Evolutionary conservation across 2,329 filamentous ascomycete genomes (phyloP).

Genomic region (Coniella vitis): DNA sequence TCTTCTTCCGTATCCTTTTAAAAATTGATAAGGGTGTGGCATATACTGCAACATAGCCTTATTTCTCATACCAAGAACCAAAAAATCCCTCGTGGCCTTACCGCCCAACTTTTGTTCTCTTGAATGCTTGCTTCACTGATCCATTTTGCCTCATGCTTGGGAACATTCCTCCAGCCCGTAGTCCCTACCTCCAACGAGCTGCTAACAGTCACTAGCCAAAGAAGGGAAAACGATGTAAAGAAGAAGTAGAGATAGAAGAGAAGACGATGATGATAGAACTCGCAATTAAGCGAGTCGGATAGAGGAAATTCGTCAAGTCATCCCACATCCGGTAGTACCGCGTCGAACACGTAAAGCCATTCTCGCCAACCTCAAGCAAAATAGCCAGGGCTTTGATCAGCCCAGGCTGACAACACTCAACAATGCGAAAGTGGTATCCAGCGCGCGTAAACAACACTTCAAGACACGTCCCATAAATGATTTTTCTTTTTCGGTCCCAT

Average conservation of each 20-base stretch:
- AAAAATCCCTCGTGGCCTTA: too few relatives aligned
- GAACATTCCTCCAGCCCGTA: too few relatives aligned
- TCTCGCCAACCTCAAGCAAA: constrained; percentile 11
- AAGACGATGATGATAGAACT: constrained; percentile 2
- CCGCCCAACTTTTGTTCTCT: too few relatives aligned
- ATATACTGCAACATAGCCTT: too few relatives aligned
- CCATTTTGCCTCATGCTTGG: too few relatives aligned
- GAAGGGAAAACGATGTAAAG: background rate
- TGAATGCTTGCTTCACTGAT: too few relatives aligned
- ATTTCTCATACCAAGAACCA: too few relatives aligned
- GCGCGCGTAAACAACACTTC: constrained; percentile 18
- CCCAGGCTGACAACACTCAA: constrained; percentile 17
- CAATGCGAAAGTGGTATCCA: constrained; percentile 24
- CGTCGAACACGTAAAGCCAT: constrained; percentile 1
- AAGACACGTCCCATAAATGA: constrained; percentile 19
- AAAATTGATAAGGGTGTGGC: too few relatives aligned
- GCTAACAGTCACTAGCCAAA: background rate
- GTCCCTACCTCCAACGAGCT: too few relatives aligned
- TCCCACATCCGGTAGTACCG: constrained; percentile 8
- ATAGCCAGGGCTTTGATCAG: constrained; percentile 14
- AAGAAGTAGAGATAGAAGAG: background rate
- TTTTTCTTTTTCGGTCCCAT: constrained; percentile 4
- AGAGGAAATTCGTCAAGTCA: constrained; percentile 16
- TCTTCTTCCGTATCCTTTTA: too few relatives aligned
- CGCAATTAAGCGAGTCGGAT: constrained; percentile 9